Conservation (phyloP, 306 rosid species). For the Prunus mongolica region DNA sequence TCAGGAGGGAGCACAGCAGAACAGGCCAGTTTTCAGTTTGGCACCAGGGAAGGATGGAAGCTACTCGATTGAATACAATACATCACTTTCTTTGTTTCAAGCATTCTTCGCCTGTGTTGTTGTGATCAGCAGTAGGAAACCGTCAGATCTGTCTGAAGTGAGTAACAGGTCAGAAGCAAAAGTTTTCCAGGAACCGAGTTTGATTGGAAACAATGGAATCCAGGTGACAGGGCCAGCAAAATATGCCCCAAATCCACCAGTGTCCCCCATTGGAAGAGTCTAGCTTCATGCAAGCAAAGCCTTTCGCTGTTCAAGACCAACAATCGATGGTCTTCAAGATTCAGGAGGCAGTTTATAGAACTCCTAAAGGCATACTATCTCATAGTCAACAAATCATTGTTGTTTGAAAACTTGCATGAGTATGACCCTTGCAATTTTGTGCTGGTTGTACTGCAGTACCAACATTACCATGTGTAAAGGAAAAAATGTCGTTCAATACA, state of each 20-base stretch:
- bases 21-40: slow-evolving; percentile 54
- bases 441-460: slow-evolving; percentile 30
- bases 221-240: slow-evolving; percentile 38
- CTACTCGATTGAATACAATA: slow-evolving; percentile 60
- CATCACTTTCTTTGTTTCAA: slow-evolving; percentile 68
- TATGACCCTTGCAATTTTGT: slow-evolving; percentile 28
- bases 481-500: not conserved
- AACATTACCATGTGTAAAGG: slow-evolving; percentile 30
- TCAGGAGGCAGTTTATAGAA: not conserved
- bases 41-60: slow-evolving; percentile 66
- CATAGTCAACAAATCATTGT: not conserved
- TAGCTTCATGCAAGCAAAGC: slow-evolving; percentile 29
- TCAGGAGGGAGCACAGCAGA: slow-evolving; percentile 58
- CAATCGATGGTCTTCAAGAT: slow-evolving; percentile 27
- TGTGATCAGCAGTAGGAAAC: slow-evolving; percentile 47
- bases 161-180: slow-evolving; percentile 17
- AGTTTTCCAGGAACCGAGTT: slow-evolving; percentile 20
- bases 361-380: not conserved
- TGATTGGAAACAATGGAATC: slow-evolving; percentile 21
- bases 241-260: slow-evolving; percentile 77
- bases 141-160: slow-evolving; percentile 20
- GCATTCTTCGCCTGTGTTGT: slow-evolving; percentile 75
- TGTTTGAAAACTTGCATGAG: slow-evolving; percentile 2
- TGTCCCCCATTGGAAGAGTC: slow-evolving; percentile 85
- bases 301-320: slow-evolving; percentile 21